A percentile compares a stretch with the other conserved stretches of the same genome.
These are phyloP conservation scores for Pichia nakasei DNA, from an alignment of 805 yeast species.

Conservation along the genomic window DNA sequence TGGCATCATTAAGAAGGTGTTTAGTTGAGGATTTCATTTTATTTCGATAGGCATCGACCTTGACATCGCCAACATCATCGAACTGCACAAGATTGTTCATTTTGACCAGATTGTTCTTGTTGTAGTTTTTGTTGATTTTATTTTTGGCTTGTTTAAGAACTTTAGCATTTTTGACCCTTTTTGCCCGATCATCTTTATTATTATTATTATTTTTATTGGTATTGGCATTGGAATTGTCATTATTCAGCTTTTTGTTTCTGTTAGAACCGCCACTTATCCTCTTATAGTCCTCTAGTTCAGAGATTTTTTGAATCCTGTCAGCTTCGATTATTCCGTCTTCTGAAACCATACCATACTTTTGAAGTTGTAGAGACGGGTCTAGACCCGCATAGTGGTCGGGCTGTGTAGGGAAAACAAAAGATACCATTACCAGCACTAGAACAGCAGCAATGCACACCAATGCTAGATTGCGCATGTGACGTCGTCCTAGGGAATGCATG, in stretches of 20 bases:
- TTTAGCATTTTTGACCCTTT: background rate
- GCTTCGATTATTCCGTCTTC: conserved; percentile 5
- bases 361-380: background rate
- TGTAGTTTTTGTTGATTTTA: no score
- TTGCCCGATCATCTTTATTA: background rate
- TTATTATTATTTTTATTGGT: no score
- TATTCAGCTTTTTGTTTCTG: background rate
- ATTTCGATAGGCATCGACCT: background rate
- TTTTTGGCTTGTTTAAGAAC: no score
- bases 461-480: no score
- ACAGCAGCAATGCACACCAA: no score
- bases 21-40: background rate
- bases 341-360: background rate
- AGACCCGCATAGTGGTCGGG: background rate
- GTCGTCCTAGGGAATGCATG: no score
- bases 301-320: conserved; percentile 1
- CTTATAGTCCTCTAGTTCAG: background rate
- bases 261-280: background rate
- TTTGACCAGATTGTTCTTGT: no score
- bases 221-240: no score
- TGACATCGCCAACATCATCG: no score
- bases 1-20: background rate
- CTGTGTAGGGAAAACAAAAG: background rate
- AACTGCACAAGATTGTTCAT: no score
- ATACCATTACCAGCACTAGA: no score